Conservation (phyloP, 345 rosid genomes). For the Heritiera fomes region DNA sequence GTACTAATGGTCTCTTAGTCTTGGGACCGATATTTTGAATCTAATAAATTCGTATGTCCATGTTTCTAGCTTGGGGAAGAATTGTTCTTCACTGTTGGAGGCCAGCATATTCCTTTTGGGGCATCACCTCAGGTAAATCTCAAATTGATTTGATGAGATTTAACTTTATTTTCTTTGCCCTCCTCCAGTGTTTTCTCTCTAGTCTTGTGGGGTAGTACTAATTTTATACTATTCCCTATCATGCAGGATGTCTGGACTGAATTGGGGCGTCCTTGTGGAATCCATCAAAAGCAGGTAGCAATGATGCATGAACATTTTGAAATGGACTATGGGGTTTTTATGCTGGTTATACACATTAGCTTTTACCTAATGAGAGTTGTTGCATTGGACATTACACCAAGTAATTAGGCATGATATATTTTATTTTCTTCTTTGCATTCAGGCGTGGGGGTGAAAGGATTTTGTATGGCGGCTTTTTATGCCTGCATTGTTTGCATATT, state of each 20-base stretch:
- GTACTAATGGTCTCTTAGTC: neutral
- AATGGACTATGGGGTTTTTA: neutral
- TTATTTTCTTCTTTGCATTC: neutral
- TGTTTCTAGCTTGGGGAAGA: conserved; percentile 81
- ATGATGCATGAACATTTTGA: neutral
- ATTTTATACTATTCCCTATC: conserved; percentile 18
- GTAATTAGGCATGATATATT: conserved; percentile 2
- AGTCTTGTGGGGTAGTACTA: neutral
- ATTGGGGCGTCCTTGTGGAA: conserved; percentile 95
- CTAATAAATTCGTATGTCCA: neutral
- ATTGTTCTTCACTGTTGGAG: conserved; percentile 74
- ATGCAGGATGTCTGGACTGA: conserved; percentile 97
- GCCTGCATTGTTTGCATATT: conserved; percentile 11
- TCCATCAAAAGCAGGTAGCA: conserved; percentile 92
- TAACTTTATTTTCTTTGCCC: neutral
- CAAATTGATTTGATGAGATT: conserved; percentile 2
- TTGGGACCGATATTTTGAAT: conserved; percentile 1
- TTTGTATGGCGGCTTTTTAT: neutral
- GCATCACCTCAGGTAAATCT: conserved; percentile 90
- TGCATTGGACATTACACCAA: neutral
- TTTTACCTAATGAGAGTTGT: neutral
- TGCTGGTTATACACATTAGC: neutral
- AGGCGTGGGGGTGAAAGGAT: neutral
- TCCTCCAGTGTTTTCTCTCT: neutral
- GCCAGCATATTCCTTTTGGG: conserved; percentile 90